Conservation (phyloP, 768 basidiomycete species). For the Boletales sp. region DNA sequence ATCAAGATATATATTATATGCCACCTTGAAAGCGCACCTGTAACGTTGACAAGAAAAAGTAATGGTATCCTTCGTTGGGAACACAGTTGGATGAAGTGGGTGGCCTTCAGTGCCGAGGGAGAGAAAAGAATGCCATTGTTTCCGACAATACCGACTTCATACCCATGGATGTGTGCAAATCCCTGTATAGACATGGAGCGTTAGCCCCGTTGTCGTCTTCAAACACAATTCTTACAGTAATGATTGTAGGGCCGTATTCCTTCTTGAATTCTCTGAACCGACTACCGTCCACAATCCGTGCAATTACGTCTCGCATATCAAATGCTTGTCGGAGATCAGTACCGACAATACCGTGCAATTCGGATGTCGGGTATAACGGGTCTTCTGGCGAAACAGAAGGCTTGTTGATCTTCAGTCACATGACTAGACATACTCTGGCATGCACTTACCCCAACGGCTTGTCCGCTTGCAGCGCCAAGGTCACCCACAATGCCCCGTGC, state of each 20-base stretch:
- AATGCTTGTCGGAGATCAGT: slow-evolving; percentile 85
- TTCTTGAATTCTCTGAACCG: slow-evolving; percentile 94
- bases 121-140: slow-evolving; percentile 97
- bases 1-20: slow-evolving; percentile 1
- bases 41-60: slow-evolving; percentile 94
- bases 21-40: slow-evolving; percentile 43
- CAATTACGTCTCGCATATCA: slow-evolving; percentile 93
- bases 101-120: slow-evolving; percentile 88
- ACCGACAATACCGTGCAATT: slow-evolving; percentile 89
- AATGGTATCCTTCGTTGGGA: slow-evolving; percentile 88
- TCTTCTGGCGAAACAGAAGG: slow-evolving; percentile 59
- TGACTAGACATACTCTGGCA: neutral
- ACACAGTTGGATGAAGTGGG: slow-evolving; percentile 93
- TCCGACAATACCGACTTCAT: slow-evolving; percentile 86
- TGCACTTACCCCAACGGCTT: slow-evolving; percentile 44
- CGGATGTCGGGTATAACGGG: slow-evolving; percentile 75
- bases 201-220: slow-evolving; percentile 2
- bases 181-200: slow-evolving; percentile 43
- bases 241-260: slow-evolving; percentile 87
- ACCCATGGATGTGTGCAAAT: slow-evolving; percentile 86
- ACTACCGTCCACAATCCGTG: slow-evolving; percentile 88
- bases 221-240: slow-evolving; percentile 54
- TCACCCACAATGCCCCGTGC: slow-evolving; percentile 77
- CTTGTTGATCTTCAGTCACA: slow-evolving; percentile 32
- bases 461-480: slow-evolving; percentile 60